phyloP scores from a whole-genome alignment of 2,329 filamentous ascomycete species.

The Gaeumannomyces sp. region DNA sequence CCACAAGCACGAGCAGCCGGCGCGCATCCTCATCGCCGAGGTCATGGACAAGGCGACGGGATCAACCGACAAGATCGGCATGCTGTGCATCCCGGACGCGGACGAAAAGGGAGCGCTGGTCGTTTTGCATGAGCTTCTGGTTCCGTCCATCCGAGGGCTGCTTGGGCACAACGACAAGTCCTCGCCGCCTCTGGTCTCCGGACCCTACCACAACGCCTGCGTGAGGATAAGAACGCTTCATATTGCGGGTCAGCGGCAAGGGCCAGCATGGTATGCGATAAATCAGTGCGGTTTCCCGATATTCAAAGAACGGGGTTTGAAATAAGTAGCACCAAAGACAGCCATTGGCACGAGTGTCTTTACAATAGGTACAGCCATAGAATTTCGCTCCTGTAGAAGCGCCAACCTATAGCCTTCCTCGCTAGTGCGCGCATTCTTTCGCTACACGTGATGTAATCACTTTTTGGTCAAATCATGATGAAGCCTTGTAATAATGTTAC shows the following conservation, averaged over 20 bases:
- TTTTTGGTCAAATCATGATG: too few relatives aligned
- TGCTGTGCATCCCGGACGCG: neutral
- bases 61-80: neutral
- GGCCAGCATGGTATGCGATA: neutral
- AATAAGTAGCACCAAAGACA: too few relatives aligned
- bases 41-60: neutral
- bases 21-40: neutral
- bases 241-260: neutral
- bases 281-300: neutral
- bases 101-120: neutral
- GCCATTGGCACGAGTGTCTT: too few relatives aligned
- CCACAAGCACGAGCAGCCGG: neutral
- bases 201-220: neutral
- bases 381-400: too few relatives aligned
- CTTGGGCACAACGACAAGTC: neutral
- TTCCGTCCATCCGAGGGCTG: neutral
- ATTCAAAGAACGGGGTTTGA: too few relatives aligned
- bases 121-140: neutral
- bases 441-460: too few relatives aligned
- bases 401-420: too few relatives aligned
- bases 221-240: neutral
- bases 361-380: too few relatives aligned
- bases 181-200: too few relatives aligned
- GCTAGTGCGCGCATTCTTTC: too few relatives aligned
- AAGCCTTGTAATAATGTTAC: neutral